Evolutionary conservation across 805 yeast genomes (phyloP), one percentile per base, ranked within the genome.

Genomic region (Candida bentonensis): DNA sequence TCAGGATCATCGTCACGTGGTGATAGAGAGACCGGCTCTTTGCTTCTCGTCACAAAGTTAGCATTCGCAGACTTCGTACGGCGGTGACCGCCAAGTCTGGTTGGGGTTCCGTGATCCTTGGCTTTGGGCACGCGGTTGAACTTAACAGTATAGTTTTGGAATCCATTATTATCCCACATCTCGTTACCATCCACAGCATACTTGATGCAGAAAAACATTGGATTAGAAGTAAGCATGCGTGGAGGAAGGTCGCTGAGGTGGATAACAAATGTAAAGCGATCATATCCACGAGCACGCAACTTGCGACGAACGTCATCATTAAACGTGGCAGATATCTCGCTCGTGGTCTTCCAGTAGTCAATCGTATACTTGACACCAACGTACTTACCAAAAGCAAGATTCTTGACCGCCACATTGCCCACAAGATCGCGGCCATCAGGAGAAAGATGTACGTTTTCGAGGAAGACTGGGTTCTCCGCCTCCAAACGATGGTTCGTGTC

Each of bases 321-420:
- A 62, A 74, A 86, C 2, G 57, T 51, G 3, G 88, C 82, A 36
- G 76, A 77, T 25, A 80, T 72, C 56, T 82, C 89, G 36, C 76
- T 69, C 21, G 79, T 74, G 0, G 94, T 79, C 39, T 64, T 65
- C 97, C 97, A 88, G 53, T 69, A 64, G 58, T 89, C 86, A 50
- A 78, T 67, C 0, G 95, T 76, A 62, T 85, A 88, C 44, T 87
- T 69, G 15, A 83, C 71, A 15, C 75, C 71, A 17, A 89, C 81
- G 22, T 62, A 56, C 60, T 88, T 88, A 27, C 75, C 70, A 61
- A 68, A 88, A 9, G 80, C 68, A 3, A 84, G 44, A 63, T 88
- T 89, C 54, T 76, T 74, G 22, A 83, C 96, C 2, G 89, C 83
- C 40, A 88, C 67, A 44, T 78, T 78, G 1, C 96, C 96, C 42